Evolutionary conservation across 192 early-diverging fungal species (phyloP), one percentile per base, ranked within the genome.

Genomic region (Gonapodya sp.): DNA sequence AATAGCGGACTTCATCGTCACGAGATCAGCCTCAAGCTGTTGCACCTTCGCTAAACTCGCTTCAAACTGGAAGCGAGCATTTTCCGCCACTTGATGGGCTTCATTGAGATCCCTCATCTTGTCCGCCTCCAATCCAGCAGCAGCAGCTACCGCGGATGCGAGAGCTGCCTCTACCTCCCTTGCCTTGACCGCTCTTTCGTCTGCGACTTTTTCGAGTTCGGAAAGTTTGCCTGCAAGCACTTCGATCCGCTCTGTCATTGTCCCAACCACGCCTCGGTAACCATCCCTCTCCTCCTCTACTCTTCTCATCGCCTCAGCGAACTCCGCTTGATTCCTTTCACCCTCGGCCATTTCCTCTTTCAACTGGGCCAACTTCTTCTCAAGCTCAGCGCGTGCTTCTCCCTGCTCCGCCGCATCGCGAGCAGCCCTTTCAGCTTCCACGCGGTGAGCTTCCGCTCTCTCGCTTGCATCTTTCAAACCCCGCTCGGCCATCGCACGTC

Each of bases 391-490:
- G 8, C 46, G 8, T 8, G 46, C 46, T 64, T 8, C 46, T 24
- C 24, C 24, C 46, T 64, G 46, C 46, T 64, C 46, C 24, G 46
- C 46, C 46, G 46, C 46, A 64, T 64, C 46, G 8, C 46, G 8
- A 16, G 46, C 46, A 16, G 46, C 46, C 46, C 46, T 8, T 24
- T 64, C 46, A 8, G 46, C 46, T 64, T 64, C 46, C 46, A 24
- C 46, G 8, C 24, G 8, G 8, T 64, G 46, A 16, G 46, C 46
- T 24, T 64, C 46, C 24, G 46, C 46, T 8, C 46, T 8, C 24
- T 64, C 46, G 46, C 46, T 64, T 8, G 46, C 46, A 64, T 64
- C 46, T 64, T 64, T 64, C 46, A 64, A 64, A 64, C 46, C 46
- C 46, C 46, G 8, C 46, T 64, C 46, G 8, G 46, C 46, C 46